phyloP scores from a whole-genome alignment of 345 rosid species.

The Murraya paniculata region DNA sequence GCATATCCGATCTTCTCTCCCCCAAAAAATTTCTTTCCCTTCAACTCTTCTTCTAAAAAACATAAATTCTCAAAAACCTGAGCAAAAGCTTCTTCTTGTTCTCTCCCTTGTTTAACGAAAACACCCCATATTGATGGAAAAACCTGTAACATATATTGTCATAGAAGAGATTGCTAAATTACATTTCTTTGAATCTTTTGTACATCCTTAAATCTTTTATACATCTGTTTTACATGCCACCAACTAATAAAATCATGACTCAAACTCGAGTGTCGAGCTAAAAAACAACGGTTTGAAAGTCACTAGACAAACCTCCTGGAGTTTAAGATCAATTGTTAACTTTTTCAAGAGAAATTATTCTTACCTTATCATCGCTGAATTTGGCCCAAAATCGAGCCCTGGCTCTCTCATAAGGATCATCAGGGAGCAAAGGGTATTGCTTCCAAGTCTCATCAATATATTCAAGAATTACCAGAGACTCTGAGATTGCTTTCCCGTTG shows the following conservation, averaged over 20 bases:
- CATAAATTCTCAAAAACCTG: constrained; percentile 17
- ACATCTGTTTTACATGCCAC: no score
- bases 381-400: constrained; percentile 33
- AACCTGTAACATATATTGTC: constrained; percentile 17
- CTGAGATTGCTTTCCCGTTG: constrained; percentile 26
- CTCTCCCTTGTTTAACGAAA: constrained; percentile 23
- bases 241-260: no score
- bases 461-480: constrained; percentile 35
- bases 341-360: neutral
- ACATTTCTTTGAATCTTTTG: neutral
- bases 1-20: constrained; percentile 37
- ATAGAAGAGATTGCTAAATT: no score
- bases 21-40: constrained; percentile 39
- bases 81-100: constrained; percentile 25
- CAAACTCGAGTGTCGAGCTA: no score
- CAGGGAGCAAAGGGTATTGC: constrained; percentile 27
- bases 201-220: neutral
- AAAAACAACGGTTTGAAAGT: neutral
- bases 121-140: constrained; percentile 20
- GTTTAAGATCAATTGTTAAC: neutral
- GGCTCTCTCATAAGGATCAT: constrained; percentile 25
- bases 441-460: constrained; percentile 38
- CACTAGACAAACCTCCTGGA: neutral
- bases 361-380: constrained; percentile 34
- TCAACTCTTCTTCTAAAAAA: constrained; percentile 34